Base-by-base conservation (phyloP, 805 yeast species). In the Candida fluviatilis region DNA sequence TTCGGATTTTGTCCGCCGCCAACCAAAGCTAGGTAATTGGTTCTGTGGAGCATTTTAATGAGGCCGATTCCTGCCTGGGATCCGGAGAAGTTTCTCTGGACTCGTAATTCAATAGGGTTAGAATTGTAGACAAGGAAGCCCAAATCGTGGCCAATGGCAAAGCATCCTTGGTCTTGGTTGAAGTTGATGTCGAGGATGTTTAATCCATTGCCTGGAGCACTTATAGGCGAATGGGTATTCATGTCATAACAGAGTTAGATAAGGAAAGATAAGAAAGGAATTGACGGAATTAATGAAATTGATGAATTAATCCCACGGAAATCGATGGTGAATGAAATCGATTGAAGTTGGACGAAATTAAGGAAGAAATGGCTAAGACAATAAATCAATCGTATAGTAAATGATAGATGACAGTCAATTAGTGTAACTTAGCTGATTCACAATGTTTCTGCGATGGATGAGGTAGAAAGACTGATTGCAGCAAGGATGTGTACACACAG, bases 91-190 rank as follows among this genome's bases (percentile, higher is more conserved):
- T 66, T 72, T 41, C 90, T 66, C 49, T 76, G 71, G 39, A 84
- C 90, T 45, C 89, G 67, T 42, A 78, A 60, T 42, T 84, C 93
- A 66, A 90, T 71, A 3, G 99, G 98, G 54, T 87, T 90, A 3
- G 95, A 75, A 54, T 84, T 85, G 68, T 79, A 91, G 10, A 91
- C 95, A 38, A 80, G 65, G 57, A 91, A 89, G 13, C 98, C 97
- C 32, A 68, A 60, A 42, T 85, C 89, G 45, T 79, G 82, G 37
- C 93, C 85, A 18, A 86, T 69, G 14, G 95, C 86, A 63, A 91
- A 89, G 58, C 97, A 91, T 26, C 88, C 82, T 51, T 80, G 84
- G 62, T 90, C 96, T 60, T 88, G 95, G 61, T 91, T 91, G 69
- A 88, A 90, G 18, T 79, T 65, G 7, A 84, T 79, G 43, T 78